Evolutionary conservation across 2,329 filamentous ascomycete genomes (phyloP), one percentile per base, ranked within the genome.

Genomic region (Coniochaeta prunicola): DNA sequence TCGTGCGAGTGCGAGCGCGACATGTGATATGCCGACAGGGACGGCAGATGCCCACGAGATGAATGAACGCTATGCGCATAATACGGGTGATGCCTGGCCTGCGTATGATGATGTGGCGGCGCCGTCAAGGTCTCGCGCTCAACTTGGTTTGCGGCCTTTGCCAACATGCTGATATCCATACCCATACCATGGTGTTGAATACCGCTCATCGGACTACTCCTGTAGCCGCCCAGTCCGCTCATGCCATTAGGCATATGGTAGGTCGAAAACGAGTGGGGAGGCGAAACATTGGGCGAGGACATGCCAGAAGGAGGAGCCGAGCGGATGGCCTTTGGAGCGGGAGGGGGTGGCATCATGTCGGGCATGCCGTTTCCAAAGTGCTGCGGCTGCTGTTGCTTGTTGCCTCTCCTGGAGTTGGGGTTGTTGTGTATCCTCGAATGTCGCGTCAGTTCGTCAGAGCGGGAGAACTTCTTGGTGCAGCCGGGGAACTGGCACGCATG

Each of bases 371-470:
- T 69, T 38, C 57, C 48, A n/a, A 69, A 68, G 61, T 78, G 73
- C 59, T 77, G 75, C 59, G 79, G 74, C 80, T 96, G 74, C 33
- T 68, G 66, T 65, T 82, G 79, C 80, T 96, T 96, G 81, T 96
- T 96, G 65, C 91, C 92, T 70, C 93, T 82, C 71, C 94, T 84
- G 59, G 92, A 97, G 81, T 97, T 97, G 60, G 94, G 93, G 77
- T 97, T 99, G 85, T 91, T 97, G 84, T 99, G 93, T 78, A 99
- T 99, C 73, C 93, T 86, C 72, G 93, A 97, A 77, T 99, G 93
- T 62, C 93, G 88, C 62, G 94, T 99, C 66, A 99, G 82, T 77
- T 99, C 93, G 71, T 99, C 93, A 13, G 93, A 97, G 64, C 93
- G 88, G 64, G 91, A 96, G 79, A 99, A 97, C 69, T 93, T 91